phyloP scores from a whole-genome alignment of 768 basidiomycete species.

The Pulveroboletus ravenelii region DNA sequence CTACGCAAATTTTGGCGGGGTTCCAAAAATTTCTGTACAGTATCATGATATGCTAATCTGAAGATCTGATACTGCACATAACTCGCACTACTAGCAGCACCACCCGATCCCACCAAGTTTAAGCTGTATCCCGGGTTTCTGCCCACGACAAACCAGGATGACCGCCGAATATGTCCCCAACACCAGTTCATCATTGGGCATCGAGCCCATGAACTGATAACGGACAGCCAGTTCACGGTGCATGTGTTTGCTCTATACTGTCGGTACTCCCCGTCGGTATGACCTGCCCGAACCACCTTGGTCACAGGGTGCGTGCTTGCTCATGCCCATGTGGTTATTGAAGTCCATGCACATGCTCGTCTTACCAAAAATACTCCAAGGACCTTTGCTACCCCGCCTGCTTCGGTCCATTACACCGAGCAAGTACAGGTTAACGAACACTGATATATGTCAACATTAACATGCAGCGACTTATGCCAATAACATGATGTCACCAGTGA shows the following conservation, averaged over 20 bases:
- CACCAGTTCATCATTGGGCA: too few species aligned
- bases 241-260: neutral
- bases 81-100: neutral
- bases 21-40: conserved; percentile 34
- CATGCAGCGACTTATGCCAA: neutral
- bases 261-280: too few species aligned
- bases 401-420: neutral
- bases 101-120: neutral
- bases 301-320: neutral
- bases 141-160: neutral
- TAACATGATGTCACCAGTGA: neutral
- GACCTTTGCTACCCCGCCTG: neutral
- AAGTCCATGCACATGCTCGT: neutral
- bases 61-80: too few species aligned
- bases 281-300: too few species aligned
- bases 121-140: neutral
- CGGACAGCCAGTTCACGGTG: neutral
- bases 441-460: neutral
- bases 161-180: neutral
- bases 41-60: neutral
- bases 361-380: neutral
- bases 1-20: conserved; percentile 54
- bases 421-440: neutral
- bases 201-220: neutral
- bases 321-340: neutral